Evolutionary conservation across 2,329 filamentous ascomycete genomes (phyloP), one percentile per base, ranked within the genome.

Genomic region (Escovopsis sp.): DNA sequence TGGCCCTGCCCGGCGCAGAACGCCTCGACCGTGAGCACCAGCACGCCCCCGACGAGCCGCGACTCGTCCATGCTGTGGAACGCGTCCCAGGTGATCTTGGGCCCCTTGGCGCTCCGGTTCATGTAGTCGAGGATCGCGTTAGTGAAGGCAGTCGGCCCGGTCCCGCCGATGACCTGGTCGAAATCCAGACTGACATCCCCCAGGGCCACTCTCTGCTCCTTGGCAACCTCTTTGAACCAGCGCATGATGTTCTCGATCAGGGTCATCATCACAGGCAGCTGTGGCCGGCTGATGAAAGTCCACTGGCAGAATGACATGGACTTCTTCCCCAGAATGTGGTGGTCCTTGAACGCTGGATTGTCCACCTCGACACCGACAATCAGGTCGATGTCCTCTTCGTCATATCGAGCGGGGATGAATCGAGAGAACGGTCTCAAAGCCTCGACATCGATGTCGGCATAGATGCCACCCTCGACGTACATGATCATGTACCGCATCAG

Each of bases 391-490:
- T 81, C 74, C n/a, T 62, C 57, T 48, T 76, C 71, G 42, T 72
- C 58, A 55, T 77, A 81, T 15, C 74, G 67, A 37, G 77, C 71
- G 1, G 59, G 60, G 9, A 63, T 51, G 43, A 63, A 64, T 0
- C 59, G 51, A 35, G 55, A 51, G 7, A 64, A 55, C 1, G 58
- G 59, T 3, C 48, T 50, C 2, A 62, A 42, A 4, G 60, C 59
- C 9, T 62, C 54, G 4, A 63, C 59, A 24, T 64, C 60, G 37
- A 62, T 58, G 50, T 79, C 74, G 39, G 66, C 68, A 50, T 84
- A 86, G 47, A 89, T 79, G 25, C 84, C 84, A 39, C 84, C 84
- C 48, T 84, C 72, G 14, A 82, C 82, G 41, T 87, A 74, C 45
- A 89, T 68, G 45, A 82, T 75, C 48, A 82, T 67, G 57, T 82